A percentile compares a stretch with the other conserved stretches of the same genome.
phyloP scores from a whole-genome alignment of 768 basidiomycete genomes.

The Agrocybe pediades region DNA sequence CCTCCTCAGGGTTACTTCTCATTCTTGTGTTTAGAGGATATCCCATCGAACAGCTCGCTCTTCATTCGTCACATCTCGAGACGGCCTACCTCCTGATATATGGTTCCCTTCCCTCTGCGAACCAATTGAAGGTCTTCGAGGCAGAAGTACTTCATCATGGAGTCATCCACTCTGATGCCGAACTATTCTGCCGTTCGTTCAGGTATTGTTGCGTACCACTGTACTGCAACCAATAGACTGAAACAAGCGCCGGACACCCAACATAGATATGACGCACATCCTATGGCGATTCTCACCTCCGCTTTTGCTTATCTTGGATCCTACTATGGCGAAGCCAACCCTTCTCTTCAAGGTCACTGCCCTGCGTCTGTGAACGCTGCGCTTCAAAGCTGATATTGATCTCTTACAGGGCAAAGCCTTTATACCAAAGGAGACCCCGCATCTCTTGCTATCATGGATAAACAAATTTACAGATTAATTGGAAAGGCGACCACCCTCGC shows the following conservation, averaged over 20 bases:
- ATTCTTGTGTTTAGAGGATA: constrained; percentile 60
- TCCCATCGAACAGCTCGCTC: constrained; percentile 89
- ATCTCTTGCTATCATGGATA: constrained; percentile 83
- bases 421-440: constrained; percentile 67
- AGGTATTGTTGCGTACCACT: constrained; percentile 33
- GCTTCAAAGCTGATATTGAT: not conserved
- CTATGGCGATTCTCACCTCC: constrained; percentile 88
- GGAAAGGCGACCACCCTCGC: constrained; percentile 90
- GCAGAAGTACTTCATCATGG: constrained; percentile 80
- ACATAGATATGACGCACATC: constrained; percentile 82
- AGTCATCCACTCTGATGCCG: constrained; percentile 66
- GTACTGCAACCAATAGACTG: not conserved
- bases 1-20: not conserved
- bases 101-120: constrained; percentile 69
- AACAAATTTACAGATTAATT: constrained; percentile 87
- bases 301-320: constrained; percentile 88
- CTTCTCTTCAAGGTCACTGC: constrained; percentile 71
- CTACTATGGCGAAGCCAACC: constrained; percentile 87
- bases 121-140: constrained; percentile 66
- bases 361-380: not conserved
- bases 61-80: constrained; percentile 80
- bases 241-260: not conserved
- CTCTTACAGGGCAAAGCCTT: constrained; percentile 67
- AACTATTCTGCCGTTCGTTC: constrained; percentile 70
- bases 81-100: constrained; percentile 89